Conservation (phyloP, 805 yeast species). For the Torulaspora franciscae region DNA sequence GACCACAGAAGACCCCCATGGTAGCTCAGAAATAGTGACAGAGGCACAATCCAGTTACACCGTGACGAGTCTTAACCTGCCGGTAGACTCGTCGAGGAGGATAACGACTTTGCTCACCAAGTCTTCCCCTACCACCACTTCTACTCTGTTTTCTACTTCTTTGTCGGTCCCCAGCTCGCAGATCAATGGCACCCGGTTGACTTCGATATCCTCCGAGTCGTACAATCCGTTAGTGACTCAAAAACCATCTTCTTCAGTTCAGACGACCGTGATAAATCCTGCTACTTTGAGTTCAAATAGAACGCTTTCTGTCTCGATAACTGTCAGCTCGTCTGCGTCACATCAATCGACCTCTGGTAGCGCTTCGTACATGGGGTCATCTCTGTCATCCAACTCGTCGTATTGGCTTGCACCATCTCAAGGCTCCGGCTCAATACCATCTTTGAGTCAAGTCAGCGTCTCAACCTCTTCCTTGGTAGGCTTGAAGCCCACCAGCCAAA, state of each 20-base stretch:
- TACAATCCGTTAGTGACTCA: slow-evolving; percentile 34
- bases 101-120: slow-evolving; percentile 13
- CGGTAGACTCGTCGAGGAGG: slow-evolving; percentile 1
- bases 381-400: background rate
- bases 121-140: slow-evolving; percentile 20
- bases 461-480: background rate
- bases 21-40: background rate
- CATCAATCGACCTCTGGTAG: background rate
- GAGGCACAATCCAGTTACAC: background rate
- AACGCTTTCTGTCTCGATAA: slow-evolving; percentile 8
- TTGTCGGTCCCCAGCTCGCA: slow-evolving; percentile 13
- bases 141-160: slow-evolving; percentile 14
- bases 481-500: too few relatives aligned
- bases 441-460: background rate
- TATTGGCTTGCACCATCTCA: background rate
- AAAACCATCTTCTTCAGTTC: slow-evolving; percentile 28
- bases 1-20: background rate
- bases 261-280: slow-evolving; percentile 31
- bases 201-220: slow-evolving; percentile 30
- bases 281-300: slow-evolving; percentile 27
- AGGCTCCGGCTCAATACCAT: background rate
- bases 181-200: slow-evolving; percentile 31
- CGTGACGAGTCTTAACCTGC: background rate
- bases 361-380: background rate
- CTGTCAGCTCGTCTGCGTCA: background rate